Percentiles rank a stretch among this genome's conserved stretches.
Conservation (phyloP, 2,329 filamentous ascomycete genomes). For the Colletotrichum lupini region DNA sequence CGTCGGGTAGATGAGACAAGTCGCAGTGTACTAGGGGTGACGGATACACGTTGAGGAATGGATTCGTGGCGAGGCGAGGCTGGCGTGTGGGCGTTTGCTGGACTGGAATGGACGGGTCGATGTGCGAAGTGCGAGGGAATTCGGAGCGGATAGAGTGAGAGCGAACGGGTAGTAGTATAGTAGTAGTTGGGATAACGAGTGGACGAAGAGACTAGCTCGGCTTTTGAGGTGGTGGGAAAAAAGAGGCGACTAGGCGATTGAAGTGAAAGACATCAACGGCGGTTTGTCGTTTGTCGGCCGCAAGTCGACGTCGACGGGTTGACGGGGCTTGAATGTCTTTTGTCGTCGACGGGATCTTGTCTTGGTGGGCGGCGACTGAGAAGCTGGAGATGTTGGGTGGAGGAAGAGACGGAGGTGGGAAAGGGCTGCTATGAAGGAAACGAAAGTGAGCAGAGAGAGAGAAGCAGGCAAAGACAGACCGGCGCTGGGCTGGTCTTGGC, state of each 20-base stretch:
- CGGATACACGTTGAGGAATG: slow-evolving; percentile 22
- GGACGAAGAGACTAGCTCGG: slow-evolving; percentile 38
- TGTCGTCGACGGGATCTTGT: slow-evolving; percentile 21
- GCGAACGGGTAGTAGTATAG: slow-evolving; percentile 1
- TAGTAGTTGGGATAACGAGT: slow-evolving; percentile 34
- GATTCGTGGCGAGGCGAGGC: slow-evolving; percentile 14
- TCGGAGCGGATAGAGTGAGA: slow-evolving; percentile 17
- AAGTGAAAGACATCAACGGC: slow-evolving; percentile 36
- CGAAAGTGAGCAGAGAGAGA: slow-evolving; percentile 22
- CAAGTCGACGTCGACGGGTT: slow-evolving; percentile 13
- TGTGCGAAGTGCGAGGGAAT: slow-evolving; percentile 1
- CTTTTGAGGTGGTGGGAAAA: slow-evolving; percentile 23
- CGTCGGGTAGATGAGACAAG: slow-evolving; percentile 7
- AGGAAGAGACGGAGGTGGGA: slow-evolving; percentile 12
- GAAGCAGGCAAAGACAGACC: background rate
- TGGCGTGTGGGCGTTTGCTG: slow-evolving; percentile 5
- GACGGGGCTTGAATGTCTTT: slow-evolving; percentile 23
- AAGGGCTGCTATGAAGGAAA: slow-evolving; percentile 23
- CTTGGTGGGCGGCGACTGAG: slow-evolving; percentile 3
- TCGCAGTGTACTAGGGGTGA: slow-evolving; percentile 1
- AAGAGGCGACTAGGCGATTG: slow-evolving; percentile 22
- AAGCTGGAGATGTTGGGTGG: slow-evolving; percentile 30
- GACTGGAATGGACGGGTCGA: slow-evolving; percentile 27
- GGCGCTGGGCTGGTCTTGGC: background rate
- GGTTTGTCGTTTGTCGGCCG: slow-evolving; percentile 14